Base-by-base conservation (phyloP, 768 basidiomycete genomes). In the Hypholoma fasciculare region DNA sequence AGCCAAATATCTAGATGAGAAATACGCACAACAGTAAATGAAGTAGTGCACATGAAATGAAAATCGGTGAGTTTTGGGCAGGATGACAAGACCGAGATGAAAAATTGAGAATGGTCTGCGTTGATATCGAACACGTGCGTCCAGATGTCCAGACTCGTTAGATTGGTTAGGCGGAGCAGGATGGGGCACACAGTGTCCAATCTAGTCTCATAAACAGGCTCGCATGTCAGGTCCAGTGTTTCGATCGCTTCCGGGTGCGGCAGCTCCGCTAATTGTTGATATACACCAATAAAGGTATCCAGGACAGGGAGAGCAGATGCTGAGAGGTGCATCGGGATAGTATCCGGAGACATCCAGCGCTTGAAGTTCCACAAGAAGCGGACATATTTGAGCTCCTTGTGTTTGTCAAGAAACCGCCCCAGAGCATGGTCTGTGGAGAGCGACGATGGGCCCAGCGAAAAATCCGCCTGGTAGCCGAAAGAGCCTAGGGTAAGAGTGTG, bases 281-380 rank as follows among this genome's bases (percentile, higher is more conserved):
- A 77, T 34, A 82, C 70, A 3, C 81, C 82, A 12, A 77, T 73
- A 55, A 79, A 82, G 0, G 78, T 76, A 20, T 75, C 73, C 6
- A 82, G 62, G 0, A 58, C 59, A 0, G 78, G 75, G 3, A 79
- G 42, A 64, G 63, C 23, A 62, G 55, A 49, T 1, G 54, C 26
- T 1, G 67, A 65, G 13, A 80, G 68, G 12, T 65, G 63, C 64
- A 76, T 66, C 2, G 70, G 71, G 26, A 77, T 71, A 1, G 63
- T 61, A 56, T 74, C 70, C 1, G 81, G 81, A 1, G 77, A 79
- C 69, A 81, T 73, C 79, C 79, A 82, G 12, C 76, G 68, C 52
- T 77, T 78, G 64, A 82, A 81, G 58, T 79, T 81, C 81, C 82
- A 83, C 26, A 78, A 67, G 43, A 82, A 72, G 11, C 79, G 75